phyloP scores from a whole-genome alignment of 2,329 filamentous ascomycete genomes.

The Penicillium sp. region DNA sequence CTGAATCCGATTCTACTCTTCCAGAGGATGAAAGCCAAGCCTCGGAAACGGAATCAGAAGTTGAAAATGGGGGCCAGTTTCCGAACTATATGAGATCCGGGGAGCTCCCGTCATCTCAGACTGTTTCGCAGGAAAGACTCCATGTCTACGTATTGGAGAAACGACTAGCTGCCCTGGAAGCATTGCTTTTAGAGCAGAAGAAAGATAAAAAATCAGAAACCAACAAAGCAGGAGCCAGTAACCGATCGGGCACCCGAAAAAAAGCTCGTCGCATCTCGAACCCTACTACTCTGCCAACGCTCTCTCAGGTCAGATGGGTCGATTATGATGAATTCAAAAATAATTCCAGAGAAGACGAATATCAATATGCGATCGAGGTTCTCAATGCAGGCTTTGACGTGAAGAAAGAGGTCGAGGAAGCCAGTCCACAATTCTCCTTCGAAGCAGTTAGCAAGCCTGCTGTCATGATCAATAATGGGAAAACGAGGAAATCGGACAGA shows the following conservation, averaged over 20 bases:
- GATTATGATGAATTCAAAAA: constrained; percentile 2
- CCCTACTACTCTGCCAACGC: neutral
- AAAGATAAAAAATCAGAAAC: neutral
- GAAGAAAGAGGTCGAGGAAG: neutral
- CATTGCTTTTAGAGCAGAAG: neutral
- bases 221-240: neutral
- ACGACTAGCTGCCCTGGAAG: neutral
- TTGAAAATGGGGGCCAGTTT: neutral
- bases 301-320: neutral
- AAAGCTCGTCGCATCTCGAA: neutral
- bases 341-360: neutral
- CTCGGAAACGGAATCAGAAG: neutral
- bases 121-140: neutral
- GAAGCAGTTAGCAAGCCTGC: neutral
- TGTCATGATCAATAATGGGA: neutral
- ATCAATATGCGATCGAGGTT: constrained; percentile 4
- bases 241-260: neutral
- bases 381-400: constrained; percentile 1
- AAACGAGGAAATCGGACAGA: neutral
- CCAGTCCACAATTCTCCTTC: neutral
- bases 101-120: neutral
- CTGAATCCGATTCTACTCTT: neutral
- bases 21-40: neutral
- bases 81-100: neutral
- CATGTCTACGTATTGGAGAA: neutral